These are phyloP conservation scores for Xylariaceae sp. DNA, from an alignment of 2,329 filamentous ascomycete genomes.

Conservation along the genomic window DNA sequence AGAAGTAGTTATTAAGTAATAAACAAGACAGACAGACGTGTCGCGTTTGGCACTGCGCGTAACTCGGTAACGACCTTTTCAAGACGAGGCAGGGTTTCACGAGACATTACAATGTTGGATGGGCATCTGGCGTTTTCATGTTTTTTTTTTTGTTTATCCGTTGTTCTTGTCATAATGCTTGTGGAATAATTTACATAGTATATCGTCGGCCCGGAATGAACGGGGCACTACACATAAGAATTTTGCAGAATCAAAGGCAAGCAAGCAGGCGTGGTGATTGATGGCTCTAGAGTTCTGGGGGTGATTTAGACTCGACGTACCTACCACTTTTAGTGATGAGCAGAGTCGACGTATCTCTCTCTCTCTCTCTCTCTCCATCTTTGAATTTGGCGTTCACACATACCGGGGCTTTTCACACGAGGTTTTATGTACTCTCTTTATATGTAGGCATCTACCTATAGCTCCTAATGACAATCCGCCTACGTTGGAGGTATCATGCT, in stretches of 20 bases:
- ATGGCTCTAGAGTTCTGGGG: not conserved
- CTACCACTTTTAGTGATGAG: not conserved
- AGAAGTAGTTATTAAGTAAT: not conserved
- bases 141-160: slow-evolving; percentile 3
- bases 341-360: not conserved
- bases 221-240: slow-evolving; percentile 3
- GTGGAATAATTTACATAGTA: slow-evolving; percentile 3
- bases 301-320: not conserved
- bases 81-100: not conserved
- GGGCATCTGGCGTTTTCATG: slow-evolving; percentile 15
- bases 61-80: slow-evolving; percentile 12
- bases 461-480: slow-evolving; percentile 22
- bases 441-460: slow-evolving; percentile 12
- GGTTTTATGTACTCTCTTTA: not conserved
- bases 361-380: not conserved
- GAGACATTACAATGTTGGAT: slow-evolving; percentile 7
- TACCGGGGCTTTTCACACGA: slow-evolving; percentile 6
- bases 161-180: not conserved
- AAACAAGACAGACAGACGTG: slow-evolving; percentile 4
- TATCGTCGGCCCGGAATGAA: slow-evolving; percentile 13
- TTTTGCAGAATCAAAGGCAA: slow-evolving; percentile 1
- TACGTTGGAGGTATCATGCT: slow-evolving; percentile 1
- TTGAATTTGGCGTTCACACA: not conserved
- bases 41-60: slow-evolving; percentile 4
- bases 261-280: not conserved